Evolutionary conservation across 495 filamentous ascomycete species (phyloP).

Genomic region (Aspergillus biplanus): DNA sequence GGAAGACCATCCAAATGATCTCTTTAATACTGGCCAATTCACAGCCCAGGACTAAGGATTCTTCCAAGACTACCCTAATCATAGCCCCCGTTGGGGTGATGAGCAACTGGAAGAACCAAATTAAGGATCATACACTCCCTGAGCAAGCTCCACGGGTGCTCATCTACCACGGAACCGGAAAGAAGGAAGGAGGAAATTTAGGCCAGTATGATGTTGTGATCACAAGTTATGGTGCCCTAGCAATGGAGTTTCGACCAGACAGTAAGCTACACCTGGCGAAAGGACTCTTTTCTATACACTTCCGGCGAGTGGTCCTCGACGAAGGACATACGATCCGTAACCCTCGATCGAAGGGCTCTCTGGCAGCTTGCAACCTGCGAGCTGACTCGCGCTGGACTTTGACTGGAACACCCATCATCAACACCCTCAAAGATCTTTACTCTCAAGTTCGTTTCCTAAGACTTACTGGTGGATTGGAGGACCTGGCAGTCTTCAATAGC

Average conservation of each 20-base stretch:
- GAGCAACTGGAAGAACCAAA: slow-evolving; percentile 90
- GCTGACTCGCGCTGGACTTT: slow-evolving; percentile 81
- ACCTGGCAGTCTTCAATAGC: slow-evolving; percentile 73
- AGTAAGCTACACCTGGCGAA: slow-evolving; percentile 36
- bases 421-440: slow-evolving; percentile 80
- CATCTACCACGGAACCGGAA: slow-evolving; percentile 72
- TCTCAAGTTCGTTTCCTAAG: slow-evolving; percentile 79
- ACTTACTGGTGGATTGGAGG: slow-evolving; percentile 77
- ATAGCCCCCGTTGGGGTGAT: slow-evolving; percentile 85
- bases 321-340: slow-evolving; percentile 90
- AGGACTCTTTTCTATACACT: slow-evolving; percentile 67
- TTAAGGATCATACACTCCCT: slow-evolving; percentile 68
- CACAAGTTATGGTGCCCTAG: slow-evolving; percentile 76
- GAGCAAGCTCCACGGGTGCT: slow-evolving; percentile 65
- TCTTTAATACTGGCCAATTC: slow-evolving; percentile 72
- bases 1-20: slow-evolving; percentile 90
- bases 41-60: slow-evolving; percentile 35
- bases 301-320: slow-evolving; percentile 83
- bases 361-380: slow-evolving; percentile 66
- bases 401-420: slow-evolving; percentile 79
- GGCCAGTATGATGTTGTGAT: slow-evolving; percentile 75
- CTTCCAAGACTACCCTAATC: slow-evolving; percentile 70
- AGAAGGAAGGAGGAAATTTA: slow-evolving; percentile 56
- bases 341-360: slow-evolving; percentile 67
- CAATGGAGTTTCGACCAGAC: slow-evolving; percentile 43